phyloP scores from a whole-genome alignment of 2,329 filamentous ascomycete genomes.

The Colletotrichum limetticola region DNA sequence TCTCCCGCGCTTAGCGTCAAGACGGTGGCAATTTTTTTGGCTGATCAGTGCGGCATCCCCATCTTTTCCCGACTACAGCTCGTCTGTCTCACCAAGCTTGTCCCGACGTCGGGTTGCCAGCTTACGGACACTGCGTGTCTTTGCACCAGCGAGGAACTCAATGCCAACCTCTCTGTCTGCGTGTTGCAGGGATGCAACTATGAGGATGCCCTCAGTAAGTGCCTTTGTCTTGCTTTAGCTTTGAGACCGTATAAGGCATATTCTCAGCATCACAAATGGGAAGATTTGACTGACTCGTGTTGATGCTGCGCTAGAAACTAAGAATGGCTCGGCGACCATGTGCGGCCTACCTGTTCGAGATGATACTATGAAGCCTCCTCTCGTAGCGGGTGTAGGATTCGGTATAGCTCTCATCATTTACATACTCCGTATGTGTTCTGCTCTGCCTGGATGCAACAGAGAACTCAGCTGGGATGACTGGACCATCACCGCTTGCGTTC shows the following conservation, averaged over 20 bases:
- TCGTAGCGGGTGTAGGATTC: no score
- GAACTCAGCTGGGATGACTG: slow-evolving; percentile 51
- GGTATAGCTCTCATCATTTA: no score
- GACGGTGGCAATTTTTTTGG: neutral
- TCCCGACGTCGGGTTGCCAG: slow-evolving; percentile 24
- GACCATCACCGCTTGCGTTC: slow-evolving; percentile 43
- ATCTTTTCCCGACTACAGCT: slow-evolving; percentile 31
- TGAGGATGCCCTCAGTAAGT: no score
- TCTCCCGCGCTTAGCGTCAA: slow-evolving; percentile 11
- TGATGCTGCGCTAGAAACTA: no score
- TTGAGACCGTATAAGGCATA: no score
- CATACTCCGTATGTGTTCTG: slow-evolving; percentile 41
- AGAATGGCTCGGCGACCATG: no score
- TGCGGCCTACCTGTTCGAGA: no score
- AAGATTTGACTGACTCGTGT: no score
- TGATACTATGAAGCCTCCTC: no score
- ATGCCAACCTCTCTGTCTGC: slow-evolving; percentile 32
- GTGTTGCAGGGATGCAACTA: slow-evolving; percentile 4
- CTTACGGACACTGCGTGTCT: slow-evolving; percentile 36
- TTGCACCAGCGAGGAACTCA: slow-evolving; percentile 38
- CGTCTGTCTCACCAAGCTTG: slow-evolving; percentile 31
- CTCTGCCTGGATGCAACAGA: slow-evolving; percentile 38
- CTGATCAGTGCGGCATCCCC: neutral
- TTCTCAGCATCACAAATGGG: no score
- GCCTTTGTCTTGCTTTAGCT: no score